These are phyloP conservation scores for Skeletonema tropicum DNA, from an alignment of 108 stramenopile species.

Conservation along the genomic window DNA sequence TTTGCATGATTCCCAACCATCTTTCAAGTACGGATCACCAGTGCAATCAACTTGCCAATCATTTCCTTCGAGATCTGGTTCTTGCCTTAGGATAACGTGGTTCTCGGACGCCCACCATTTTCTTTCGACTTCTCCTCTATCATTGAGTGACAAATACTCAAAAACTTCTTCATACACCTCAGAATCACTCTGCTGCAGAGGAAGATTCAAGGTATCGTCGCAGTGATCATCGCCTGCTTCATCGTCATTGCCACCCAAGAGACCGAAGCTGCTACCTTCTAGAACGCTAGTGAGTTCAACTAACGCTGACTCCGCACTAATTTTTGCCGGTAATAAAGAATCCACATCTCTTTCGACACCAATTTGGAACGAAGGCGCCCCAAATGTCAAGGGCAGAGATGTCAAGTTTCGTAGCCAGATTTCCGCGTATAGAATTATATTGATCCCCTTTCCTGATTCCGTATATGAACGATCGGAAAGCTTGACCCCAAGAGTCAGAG, in stretches of 20 bases:
- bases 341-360: background rate
- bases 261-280: slow-evolving; percentile 62
- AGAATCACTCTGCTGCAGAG: slow-evolving; percentile 44
- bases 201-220: slow-evolving; percentile 50
- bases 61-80: slow-evolving; percentile 26
- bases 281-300: slow-evolving; percentile 69
- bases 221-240: slow-evolving; percentile 24
- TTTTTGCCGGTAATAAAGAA: slow-evolving; percentile 21
- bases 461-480: slow-evolving; percentile 58
- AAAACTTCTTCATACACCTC: slow-evolving; percentile 64
- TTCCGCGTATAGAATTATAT: slow-evolving; percentile 68
- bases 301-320: slow-evolving; percentile 73
- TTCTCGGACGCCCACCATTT: slow-evolving; percentile 75
- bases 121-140: slow-evolving; percentile 49
- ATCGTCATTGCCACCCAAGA: slow-evolving; percentile 19
- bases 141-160: slow-evolving; percentile 63
- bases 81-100: slow-evolving; percentile 40
- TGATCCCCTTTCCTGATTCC: slow-evolving; percentile 50
- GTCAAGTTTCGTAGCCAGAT: slow-evolving; percentile 74
- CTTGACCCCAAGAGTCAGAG: slow-evolving; percentile 58
- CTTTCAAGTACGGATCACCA: slow-evolving; percentile 46
- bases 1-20: slow-evolving; percentile 73
- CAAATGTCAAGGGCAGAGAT: slow-evolving; percentile 62
- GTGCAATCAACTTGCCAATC: slow-evolving; percentile 51
- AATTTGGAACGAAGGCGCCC: slow-evolving; percentile 56